Evolutionary conservation across 139 green algal species (phyloP).

Genomic region (Micractinium sp.): DNA sequence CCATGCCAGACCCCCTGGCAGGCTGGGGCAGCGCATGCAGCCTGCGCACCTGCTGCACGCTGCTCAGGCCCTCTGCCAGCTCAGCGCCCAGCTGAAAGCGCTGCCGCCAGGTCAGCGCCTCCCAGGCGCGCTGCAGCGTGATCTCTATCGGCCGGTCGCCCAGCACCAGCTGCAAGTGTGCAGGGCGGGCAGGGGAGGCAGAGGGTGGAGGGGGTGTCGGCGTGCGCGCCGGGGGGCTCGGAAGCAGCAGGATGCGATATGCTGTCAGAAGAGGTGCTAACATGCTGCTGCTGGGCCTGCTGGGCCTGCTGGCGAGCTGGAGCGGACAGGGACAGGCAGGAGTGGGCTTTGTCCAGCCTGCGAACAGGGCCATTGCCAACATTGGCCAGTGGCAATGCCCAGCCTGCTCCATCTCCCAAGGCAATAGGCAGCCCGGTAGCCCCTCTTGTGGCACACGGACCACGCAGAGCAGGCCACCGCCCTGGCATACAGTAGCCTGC

Average conservation of each 20-base stretch:
- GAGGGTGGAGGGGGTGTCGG: too few relatives aligned
- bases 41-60: slow-evolving; percentile 1
- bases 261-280: neutral
- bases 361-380: too few relatives aligned
- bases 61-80: slow-evolving; percentile 20
- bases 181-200: neutral
- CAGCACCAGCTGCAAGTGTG: slow-evolving; percentile 69
- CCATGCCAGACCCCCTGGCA: neutral
- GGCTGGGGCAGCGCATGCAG: neutral
- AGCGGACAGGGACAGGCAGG: neutral
- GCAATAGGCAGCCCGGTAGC: neutral
- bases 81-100: slow-evolving; percentile 53
- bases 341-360: too few relatives aligned
- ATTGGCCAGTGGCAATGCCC: too few relatives aligned
- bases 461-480: neutral
- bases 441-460: neutral
- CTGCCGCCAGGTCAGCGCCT: slow-evolving; percentile 49
- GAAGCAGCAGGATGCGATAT: neutral
- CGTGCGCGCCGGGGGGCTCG: neutral
- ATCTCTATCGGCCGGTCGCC: slow-evolving; percentile 89
- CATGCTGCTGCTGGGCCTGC: neutral
- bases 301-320: too few relatives aligned
- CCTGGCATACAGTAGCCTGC: neutral
- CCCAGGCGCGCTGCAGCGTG: slow-evolving; percentile 77
- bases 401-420: neutral